Evolutionary conservation across 345 rosid species (phyloP), one percentile per base, ranked within the genome.

Genomic region (Citropsis articulata): DNA sequence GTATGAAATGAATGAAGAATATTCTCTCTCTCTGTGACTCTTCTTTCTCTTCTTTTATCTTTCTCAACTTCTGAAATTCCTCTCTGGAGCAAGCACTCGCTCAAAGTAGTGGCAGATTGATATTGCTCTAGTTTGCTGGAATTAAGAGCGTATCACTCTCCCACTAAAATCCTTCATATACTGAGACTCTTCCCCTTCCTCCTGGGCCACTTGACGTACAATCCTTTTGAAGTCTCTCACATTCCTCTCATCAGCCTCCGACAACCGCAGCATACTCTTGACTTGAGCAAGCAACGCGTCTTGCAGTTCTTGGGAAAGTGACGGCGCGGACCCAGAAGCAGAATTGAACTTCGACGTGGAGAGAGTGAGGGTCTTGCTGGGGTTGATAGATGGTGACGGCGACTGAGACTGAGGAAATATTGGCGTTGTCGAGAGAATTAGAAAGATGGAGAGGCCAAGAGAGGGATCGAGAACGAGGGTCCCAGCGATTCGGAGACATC

Each of bases 401-500:
- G 50, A 45, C 50, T 12, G 50, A 45, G 55, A 79, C 80, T 12
- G 80, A 75, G n/a, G 75, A 6, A 42, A 3, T 45, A 69, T 16
- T 9, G 66, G 55, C 35, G 9, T 28, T 22, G 53, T 62, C 57
- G 57, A 60, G 63, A 45, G 50, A 45, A 45, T 12, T 12, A 56
- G 14, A 13, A 69, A 87, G 85, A 62, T 84, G 86, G 25, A 84
- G 76, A 38, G 90, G 92, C 27, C 92, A 87, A 38, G 79, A 78
- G 69, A 89, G 63, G 42, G 89, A 79, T 57, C 64, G 77, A 31
- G 88, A 74, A 69, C 80, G 64, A 3, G 86, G 87, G 72, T 87
- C 88, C 90, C 90, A 89, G 1, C 68, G 84, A 73, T 87, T 89
- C 45, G 92, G 92, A 19, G 85, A 53, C 85, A 84, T 83, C 87